Base-by-base conservation (phyloP, 2,329 filamentous ascomycete species). In the Xylaria sp. region DNA sequence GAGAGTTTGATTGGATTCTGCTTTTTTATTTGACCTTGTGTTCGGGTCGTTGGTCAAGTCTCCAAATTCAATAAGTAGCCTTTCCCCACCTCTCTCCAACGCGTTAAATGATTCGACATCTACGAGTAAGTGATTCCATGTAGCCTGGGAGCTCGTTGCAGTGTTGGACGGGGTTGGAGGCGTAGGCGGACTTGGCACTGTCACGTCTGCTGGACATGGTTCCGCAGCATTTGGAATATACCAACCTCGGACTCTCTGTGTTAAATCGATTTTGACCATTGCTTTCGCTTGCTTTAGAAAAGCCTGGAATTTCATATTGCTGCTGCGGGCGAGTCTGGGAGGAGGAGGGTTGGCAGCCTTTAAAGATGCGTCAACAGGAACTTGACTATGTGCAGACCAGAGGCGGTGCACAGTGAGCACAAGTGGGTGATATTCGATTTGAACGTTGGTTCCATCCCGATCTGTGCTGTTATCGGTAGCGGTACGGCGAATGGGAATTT, bases 341-440 rank as follows among this genome's bases (percentile, higher is more conserved):
- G 94, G 90, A 5, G 87, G 82, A 18, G 87, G 87, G 44, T 87
- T 85, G 63, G 82, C 86, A 12, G 90, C 87, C 75, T 90, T 90
- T 65, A 91, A 81, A 1, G 85, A 81, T 75, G 90, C 86, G 44
- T 88, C 83, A 58, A 87, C 83, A 5, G 85, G 83, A 25, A 88
- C 80, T 1, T 87, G 86, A 72, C 85, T 90, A 60, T 85, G 81
- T 21, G 86, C 82, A 2, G 88, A 88, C 78, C 90, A 91, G 1
- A 98, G 84, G 73, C 95, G 93, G 77, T 97, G 90, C 69, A 98
- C 85, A 1, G 90, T 93, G 78, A 98, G 93, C 51, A 97, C 85
- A 0, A 93, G 93, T 4, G 94, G 96, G 75, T 94, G 89, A 48
- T 93, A 84, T 81, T 98, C 96, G 78, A 92, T 97, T 74, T 92